Conservation (phyloP, 371 early-diverging fungal species). For the Circinella umbellata region DNA sequence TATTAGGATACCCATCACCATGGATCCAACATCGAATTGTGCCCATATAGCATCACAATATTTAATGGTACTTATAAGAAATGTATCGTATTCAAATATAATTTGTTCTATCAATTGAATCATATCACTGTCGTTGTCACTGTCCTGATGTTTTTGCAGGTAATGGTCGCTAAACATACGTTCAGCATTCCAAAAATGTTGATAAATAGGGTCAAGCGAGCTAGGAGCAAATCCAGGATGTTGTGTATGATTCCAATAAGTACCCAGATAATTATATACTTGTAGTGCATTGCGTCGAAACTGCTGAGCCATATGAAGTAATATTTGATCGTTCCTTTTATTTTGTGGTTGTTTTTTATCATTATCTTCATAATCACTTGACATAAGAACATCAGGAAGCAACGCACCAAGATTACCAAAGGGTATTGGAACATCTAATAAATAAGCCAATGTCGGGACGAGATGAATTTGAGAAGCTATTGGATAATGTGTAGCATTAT, state of each 20-base stretch:
- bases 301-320: conserved; percentile 60
- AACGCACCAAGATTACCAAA: conserved; percentile 84
- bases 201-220: conserved; percentile 23
- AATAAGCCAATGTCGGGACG: conserved; percentile 76
- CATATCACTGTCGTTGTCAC: background rate
- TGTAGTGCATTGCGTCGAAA: conserved; percentile 81
- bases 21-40: conserved; percentile 81
- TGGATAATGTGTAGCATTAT: conserved; percentile 36
- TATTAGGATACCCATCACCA: conserved; percentile 63
- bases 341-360: background rate
- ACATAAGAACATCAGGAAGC: conserved; percentile 71
- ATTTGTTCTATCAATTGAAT: conserved; percentile 34
- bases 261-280: conserved; percentile 70
- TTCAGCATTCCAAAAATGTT: conserved; percentile 32
- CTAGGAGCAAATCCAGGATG: conserved; percentile 37
- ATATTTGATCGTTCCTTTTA: conserved; percentile 17
- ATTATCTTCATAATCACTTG: conserved; percentile 2
- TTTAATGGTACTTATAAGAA: conserved; percentile 68
- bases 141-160: too few species aligned
- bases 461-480: conserved; percentile 84
- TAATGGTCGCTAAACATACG: background rate
- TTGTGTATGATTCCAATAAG: conserved; percentile 44
- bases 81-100: conserved; percentile 60
- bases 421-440: conserved; percentile 81
- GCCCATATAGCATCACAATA: conserved; percentile 89